These are phyloP conservation scores for Calonectria pauciramosa DNA, from an alignment of 2,329 filamentous ascomycete species.

Conservation along the genomic window DNA sequence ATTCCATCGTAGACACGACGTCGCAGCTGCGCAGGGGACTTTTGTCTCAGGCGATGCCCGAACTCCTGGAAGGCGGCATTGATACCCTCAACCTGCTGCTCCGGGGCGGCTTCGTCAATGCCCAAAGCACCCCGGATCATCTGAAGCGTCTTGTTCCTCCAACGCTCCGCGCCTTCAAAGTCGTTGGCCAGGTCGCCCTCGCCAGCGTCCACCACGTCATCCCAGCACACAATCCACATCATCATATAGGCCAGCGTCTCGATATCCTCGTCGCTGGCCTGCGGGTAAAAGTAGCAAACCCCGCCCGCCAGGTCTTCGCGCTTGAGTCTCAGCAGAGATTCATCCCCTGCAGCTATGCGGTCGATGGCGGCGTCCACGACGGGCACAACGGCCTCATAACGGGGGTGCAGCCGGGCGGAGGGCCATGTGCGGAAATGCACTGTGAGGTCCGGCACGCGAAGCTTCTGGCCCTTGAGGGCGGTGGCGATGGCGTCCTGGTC, in stretches of 20 bases:
- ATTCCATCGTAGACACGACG: conserved; percentile 41
- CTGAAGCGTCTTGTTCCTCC: conserved; percentile 41
- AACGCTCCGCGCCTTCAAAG: conserved; percentile 42
- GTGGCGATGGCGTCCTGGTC: conserved; percentile 37
- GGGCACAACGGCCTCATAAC: conserved; percentile 37
- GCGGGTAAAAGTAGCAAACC: conserved; percentile 40
- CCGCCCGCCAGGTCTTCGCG: conserved; percentile 50
- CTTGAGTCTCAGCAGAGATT: conserved; percentile 42
- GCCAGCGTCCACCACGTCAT: conserved; percentile 49
- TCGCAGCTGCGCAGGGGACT: conserved; percentile 28
- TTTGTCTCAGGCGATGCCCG: conserved; percentile 29
- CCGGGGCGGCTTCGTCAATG: conserved; percentile 8
- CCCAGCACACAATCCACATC: conserved; percentile 51
- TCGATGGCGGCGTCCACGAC: conserved; percentile 39
- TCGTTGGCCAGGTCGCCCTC: conserved; percentile 46
- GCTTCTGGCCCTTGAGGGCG: conserved; percentile 44
- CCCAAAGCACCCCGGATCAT: conserved; percentile 37
- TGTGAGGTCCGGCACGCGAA: conserved; percentile 46
- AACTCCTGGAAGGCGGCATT: conserved; percentile 44
- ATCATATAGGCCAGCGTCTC: conserved; percentile 43
- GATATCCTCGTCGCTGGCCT: conserved; percentile 33
- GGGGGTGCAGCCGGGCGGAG: conserved; percentile 35
- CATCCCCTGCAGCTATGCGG: conserved; percentile 53
- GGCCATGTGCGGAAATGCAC: conserved; percentile 45
- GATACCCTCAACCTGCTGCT: conserved; percentile 34